Base-by-base conservation (phyloP, 2,329 filamentous ascomycete genomes). In the Triangularia setosa region DNA sequence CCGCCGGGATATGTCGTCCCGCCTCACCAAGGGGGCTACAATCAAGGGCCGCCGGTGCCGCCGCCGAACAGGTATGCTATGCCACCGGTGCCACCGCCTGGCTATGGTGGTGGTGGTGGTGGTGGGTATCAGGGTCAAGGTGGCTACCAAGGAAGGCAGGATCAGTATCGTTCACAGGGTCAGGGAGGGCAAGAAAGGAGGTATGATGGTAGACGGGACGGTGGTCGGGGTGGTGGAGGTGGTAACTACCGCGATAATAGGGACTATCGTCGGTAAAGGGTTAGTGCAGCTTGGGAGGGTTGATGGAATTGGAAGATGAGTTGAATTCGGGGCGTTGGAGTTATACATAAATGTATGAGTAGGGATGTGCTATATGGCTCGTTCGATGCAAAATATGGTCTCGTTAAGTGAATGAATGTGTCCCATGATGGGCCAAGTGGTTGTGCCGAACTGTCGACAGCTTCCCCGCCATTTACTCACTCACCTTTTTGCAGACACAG, bases 1-100 rank as follows among this genome's bases (percentile, higher is more conserved):
- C 74, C 70, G 25, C 52, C 52, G 6, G 74, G 73, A 64, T 60
- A 64, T 18, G 65, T 65, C 44, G 58, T 18, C 3, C 35, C 66
- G 14, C 60, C 67, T 48, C 53, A 65, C 16, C 64, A 64, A 60
- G n/a, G n/a, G n/a, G 66, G 66, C 3, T 65, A 68, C 9, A 60
- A 53, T 16, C 63, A 63, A n/a, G 65, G 60, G 14, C 33, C 33
- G n/a, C 40, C 40, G 40, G 65, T 57, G 14, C 33, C 33, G n/a
- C 40, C 40, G 40, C 40, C 40, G 40, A 48, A 48, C 7, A 48
- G 40, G 40, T 48, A 48, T 48, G 40, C 40, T 21, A 48, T 48
- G 40, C 40, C 40, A 18, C 40, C 40, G 40, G 40, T 21, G 40
- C 40, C 40, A 21, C 40, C 40, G 40, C 40, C 40, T 18, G 40